phyloP scores from a whole-genome alignment of 345 rosid genomes.

The Rhodomyrtus tomentosa region DNA sequence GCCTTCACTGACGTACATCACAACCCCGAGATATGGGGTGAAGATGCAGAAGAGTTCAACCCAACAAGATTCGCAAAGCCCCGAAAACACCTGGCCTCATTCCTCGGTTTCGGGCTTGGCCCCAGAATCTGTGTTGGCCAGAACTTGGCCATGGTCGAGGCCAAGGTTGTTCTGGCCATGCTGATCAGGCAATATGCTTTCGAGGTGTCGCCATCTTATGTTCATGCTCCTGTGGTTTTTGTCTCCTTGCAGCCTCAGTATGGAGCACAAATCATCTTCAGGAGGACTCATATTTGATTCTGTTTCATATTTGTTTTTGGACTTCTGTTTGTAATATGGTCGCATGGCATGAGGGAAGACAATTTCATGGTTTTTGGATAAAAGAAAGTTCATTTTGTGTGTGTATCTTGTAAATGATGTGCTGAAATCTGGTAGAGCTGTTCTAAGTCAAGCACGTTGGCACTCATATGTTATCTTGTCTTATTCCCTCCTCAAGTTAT shows the following conservation, averaged over 20 bases:
- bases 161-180: slow-evolving; percentile 45
- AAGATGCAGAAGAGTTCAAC: slow-evolving; percentile 55
- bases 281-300: slow-evolving; percentile 8
- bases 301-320: neutral
- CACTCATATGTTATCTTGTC: neutral
- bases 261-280: slow-evolving; percentile 55
- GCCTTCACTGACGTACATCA: slow-evolving; percentile 37
- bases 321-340: neutral
- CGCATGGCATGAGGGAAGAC: neutral
- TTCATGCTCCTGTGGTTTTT: slow-evolving; percentile 53
- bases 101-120: slow-evolving; percentile 46
- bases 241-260: slow-evolving; percentile 47
- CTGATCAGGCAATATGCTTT: slow-evolving; percentile 36
- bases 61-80: slow-evolving; percentile 7
- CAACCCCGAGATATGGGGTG: slow-evolving; percentile 57
- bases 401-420: neutral
- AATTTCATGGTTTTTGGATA: neutral
- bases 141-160: slow-evolving; percentile 34
- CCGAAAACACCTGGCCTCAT: slow-evolving; percentile 26
- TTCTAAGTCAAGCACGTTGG: neutral
- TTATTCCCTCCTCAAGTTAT: neutral
- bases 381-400: neutral
- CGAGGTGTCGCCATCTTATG: slow-evolving; percentile 42
- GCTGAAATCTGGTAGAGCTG: neutral
- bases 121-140: slow-evolving; percentile 48